These are phyloP conservation scores for Neonectria magnoliae DNA, from an alignment of 2,329 filamentous ascomycete genomes.

Conservation along the genomic window DNA sequence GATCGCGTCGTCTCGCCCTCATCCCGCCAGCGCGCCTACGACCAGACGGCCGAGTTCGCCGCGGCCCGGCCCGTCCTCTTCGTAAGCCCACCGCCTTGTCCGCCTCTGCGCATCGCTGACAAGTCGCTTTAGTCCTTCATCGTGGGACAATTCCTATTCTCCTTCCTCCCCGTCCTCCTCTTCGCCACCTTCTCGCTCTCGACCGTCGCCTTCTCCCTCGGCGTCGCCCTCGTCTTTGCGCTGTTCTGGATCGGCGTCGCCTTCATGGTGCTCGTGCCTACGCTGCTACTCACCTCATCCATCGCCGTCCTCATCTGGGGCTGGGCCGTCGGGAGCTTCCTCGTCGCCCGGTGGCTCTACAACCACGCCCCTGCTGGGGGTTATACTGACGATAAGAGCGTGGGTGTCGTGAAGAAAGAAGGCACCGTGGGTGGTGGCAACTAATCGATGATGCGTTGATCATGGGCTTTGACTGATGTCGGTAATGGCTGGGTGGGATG, in stretches of 20 bases:
- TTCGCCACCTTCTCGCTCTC: conserved; percentile 74
- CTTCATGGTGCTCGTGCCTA: conserved; percentile 73
- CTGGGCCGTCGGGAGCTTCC: conserved; percentile 71
- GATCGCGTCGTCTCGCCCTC: conserved; percentile 68
- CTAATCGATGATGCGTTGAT: neutral
- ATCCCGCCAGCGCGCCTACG: conserved; percentile 66
- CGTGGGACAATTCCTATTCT: conserved; percentile 70
- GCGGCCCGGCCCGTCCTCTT: conserved; percentile 74
- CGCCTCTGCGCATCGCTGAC: neutral
- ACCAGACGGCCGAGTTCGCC: conserved; percentile 65
- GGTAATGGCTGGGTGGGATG: conserved; percentile 12
- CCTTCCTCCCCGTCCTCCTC: conserved; percentile 72
- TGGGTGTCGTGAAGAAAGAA: conserved; percentile 40
- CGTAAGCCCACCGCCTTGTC: conserved; percentile 56
- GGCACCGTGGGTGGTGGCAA: neutral
- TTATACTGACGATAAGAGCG: conserved; percentile 31
- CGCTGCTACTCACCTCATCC: conserved; percentile 72
- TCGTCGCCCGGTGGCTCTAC: conserved; percentile 60
- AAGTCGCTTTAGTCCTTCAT: conserved; percentile 69
- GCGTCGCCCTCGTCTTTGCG: conserved; percentile 71
- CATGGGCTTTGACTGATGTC: neutral
- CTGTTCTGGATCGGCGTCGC: conserved; percentile 75
- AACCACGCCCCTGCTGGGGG: conserved; percentile 42
- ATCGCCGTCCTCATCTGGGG: conserved; percentile 73
- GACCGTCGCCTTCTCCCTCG: conserved; percentile 69